Conservation (phyloP, 2,329 filamentous ascomycete species). For the Amylocarpus encephaloides region DNA sequence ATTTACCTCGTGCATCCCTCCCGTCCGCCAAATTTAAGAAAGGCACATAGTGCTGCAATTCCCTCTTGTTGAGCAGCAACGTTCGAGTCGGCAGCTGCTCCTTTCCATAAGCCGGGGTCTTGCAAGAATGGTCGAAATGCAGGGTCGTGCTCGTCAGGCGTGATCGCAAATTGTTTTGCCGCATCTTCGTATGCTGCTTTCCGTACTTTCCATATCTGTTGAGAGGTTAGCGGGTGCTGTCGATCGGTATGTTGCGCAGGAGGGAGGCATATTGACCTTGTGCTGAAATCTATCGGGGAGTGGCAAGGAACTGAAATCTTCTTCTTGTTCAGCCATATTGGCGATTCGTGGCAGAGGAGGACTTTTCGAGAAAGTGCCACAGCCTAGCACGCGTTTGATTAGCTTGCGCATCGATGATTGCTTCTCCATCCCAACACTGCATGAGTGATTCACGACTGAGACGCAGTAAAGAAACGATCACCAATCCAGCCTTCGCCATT, state of each 20-base stretch:
- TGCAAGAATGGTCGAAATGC: slow-evolving; percentile 82
- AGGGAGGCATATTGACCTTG: slow-evolving; percentile 48
- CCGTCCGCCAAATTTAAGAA: slow-evolving; percentile 81
- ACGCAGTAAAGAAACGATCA: neutral
- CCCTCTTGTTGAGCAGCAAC: slow-evolving; percentile 95
- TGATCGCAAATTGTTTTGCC: slow-evolving; percentile 75
- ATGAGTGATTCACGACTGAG: neutral
- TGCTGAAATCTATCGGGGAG: slow-evolving; percentile 75
- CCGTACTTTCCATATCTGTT: slow-evolving; percentile 87
- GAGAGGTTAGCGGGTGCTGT: slow-evolving; percentile 4
- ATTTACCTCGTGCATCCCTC: slow-evolving; percentile 65
- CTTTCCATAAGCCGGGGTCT: slow-evolving; percentile 84
- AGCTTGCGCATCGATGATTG: slow-evolving; percentile 22
- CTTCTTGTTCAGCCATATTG: slow-evolving; percentile 72
- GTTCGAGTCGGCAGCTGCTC: slow-evolving; percentile 87
- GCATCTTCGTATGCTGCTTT: slow-evolving; percentile 94
- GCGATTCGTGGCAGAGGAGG: slow-evolving; percentile 14
- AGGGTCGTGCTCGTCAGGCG: slow-evolving; percentile 78
- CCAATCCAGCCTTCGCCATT: neutral
- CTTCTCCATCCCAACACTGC: slow-evolving; percentile 16
- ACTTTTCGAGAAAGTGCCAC: slow-evolving; percentile 7
- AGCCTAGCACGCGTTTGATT: slow-evolving; percentile 24
- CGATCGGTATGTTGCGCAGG: neutral
- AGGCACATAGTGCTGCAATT: slow-evolving; percentile 79
- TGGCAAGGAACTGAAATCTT: slow-evolving; percentile 75